Percentiles rank a stretch among this genome's conserved stretches.
These are phyloP conservation scores for Sextonia rubra DNA, from an alignment of 164 flowering plant genomes.

Conservation along the genomic window DNA sequence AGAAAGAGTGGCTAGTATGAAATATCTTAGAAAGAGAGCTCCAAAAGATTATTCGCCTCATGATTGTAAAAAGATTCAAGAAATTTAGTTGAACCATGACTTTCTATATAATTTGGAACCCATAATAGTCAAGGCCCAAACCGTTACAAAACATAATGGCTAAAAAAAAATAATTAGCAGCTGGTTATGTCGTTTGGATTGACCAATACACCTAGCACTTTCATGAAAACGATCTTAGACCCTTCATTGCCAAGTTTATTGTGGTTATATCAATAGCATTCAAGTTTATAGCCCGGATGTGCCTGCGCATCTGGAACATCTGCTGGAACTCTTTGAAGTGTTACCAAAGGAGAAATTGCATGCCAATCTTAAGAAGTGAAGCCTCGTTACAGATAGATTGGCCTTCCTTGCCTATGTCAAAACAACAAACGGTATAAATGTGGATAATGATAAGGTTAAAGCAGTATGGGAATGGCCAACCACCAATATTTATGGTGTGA, in stretches of 20 bases:
- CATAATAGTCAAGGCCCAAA: too few species aligned
- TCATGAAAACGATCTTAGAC: background rate
- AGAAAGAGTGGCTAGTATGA: too few species aligned
- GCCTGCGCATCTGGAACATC: background rate
- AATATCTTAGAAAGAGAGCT: too few species aligned
- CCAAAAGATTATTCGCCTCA: too few species aligned
- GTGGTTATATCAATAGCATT: background rate
- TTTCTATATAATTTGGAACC: too few species aligned
- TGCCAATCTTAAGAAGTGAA: slow-evolving; percentile 1
- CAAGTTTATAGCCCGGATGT: background rate
- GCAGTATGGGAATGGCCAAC: background rate
- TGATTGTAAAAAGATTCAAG: too few species aligned
- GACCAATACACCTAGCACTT: slow-evolving; percentile 3
- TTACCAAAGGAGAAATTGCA: background rate
- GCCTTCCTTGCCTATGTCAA: background rate
- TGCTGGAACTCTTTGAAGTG: background rate
- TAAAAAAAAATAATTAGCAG: background rate
- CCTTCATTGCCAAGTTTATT: slow-evolving; percentile 1
- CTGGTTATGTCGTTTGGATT: slow-evolving; percentile 5
- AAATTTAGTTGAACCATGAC: too few species aligned
- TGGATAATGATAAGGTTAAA: background rate
- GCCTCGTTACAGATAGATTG: background rate
- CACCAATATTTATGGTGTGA: background rate
- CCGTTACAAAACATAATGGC: too few species aligned
- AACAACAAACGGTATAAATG: background rate